Base-by-base conservation (phyloP, 257 asterid species). In the Solanum megistacrolobum region DNA sequence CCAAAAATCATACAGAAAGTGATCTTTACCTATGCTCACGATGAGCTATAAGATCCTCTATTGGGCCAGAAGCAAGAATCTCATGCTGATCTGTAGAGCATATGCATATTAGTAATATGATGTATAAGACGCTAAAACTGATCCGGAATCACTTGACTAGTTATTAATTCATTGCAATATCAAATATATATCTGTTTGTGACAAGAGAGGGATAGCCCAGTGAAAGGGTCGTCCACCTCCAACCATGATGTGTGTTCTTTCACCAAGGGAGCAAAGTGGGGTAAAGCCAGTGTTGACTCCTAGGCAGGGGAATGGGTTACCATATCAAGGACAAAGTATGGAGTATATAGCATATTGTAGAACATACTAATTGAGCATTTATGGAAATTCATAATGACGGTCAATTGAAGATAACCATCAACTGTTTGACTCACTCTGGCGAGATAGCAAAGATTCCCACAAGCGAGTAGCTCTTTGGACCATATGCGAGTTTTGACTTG, bases 1-100 rank as follows among this genome's bases (percentile, higher is more conserved):
- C 48, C 74, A 81, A 48, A 41, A 36, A 82, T 83, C 69, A 58
- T 23, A 36, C 74, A 21, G 84, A 71, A 46, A 48, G 55, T 75
- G 84, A 83, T 74, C 83, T 86, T 88, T 93, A 96, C 99, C 99
- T 94, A 91, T 97, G 99, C 91, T 97, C 99, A 16, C 98, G 98
- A 89, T 97, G 99, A 92, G 99, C 98, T 88, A 97, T 97, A 91
- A 97, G 98, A 93, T 97, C 99, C 94, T 97, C 99, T 87, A 97
- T 96, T 39, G 99, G 99, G 90, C 99, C 99, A 76, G 99, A 97
- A 68, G 98, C 97, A 89, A 97, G 98, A 89, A 97, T 94, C 92
- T 96, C 98, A 71, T 97, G 99, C 87, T 97, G 98, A 92, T 94
- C 99, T 97, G 89, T 25, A 88, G 58, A 89, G 83, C 87, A 86